These are phyloP conservation scores for Vitis hybrid DNA, from an alignment of 177 flowering plant species.

Conservation along the genomic window DNA sequence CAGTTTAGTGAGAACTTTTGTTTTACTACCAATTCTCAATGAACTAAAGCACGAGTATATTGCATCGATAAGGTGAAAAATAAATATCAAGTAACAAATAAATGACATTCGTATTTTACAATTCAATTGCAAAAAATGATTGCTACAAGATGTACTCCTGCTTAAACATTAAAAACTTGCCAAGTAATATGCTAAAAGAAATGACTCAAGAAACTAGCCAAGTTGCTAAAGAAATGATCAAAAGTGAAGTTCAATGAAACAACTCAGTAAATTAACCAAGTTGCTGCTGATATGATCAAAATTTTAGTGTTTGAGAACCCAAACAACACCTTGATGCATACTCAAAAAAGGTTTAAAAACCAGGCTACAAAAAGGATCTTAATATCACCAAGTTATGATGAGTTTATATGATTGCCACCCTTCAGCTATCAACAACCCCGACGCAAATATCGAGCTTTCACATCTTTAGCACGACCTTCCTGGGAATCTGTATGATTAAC, in stretches of 20 bases:
- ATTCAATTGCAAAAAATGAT: background rate
- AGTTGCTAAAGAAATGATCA: background rate
- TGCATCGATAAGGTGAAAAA: too few relatives aligned
- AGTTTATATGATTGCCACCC: background rate
- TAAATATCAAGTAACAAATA: background rate
- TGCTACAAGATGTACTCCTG: background rate
- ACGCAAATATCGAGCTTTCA: constrained; percentile 6
- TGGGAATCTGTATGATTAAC: background rate
- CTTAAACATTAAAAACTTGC: background rate
- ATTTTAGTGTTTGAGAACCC: background rate
- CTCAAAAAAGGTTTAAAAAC: background rate
- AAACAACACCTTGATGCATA: background rate
- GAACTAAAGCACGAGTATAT: too few relatives aligned
- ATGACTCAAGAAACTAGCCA: too few relatives aligned
- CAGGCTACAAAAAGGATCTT: background rate
- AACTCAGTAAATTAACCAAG: background rate
- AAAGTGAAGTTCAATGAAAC: background rate
- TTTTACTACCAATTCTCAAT: too few relatives aligned
- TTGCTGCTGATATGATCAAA: background rate
- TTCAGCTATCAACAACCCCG: background rate
- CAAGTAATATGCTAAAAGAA: background rate
- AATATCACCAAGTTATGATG: background rate
- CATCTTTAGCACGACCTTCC: background rate
- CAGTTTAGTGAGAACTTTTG: too few relatives aligned
- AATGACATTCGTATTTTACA: background rate